Base-by-base conservation (phyloP, 2,329 filamentous ascomycete genomes). In the Fusarium sp. region DNA sequence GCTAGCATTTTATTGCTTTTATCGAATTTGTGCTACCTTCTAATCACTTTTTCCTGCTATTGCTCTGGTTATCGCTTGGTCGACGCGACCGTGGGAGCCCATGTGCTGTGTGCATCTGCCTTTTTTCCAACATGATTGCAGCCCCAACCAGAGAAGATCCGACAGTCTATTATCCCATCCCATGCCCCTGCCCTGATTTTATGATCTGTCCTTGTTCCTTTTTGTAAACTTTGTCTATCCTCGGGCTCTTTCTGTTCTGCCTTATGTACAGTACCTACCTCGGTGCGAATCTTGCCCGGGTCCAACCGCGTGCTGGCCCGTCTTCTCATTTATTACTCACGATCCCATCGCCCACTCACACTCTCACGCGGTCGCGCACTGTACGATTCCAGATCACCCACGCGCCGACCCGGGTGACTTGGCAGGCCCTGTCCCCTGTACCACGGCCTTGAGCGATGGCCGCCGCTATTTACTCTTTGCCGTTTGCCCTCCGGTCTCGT, bases 331-430 rank as follows among this genome's bases (percentile, higher is more conserved):
- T 68, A 62, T 68, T 51, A 44, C 64, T 70, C 68, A 70, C 71
- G 60, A 68, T 73, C 62, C 65, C 60, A 58, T 59, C 69, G 56
- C 62, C 67, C 65, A 61, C 60, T 57, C 70, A 69, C 57, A 58
- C 60, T 54, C 40, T 59, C 57, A 55, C 42, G 31, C 53, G 53
- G 59, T 72, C 58, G 61, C 67, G 67, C 69, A 70, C 64, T 71
- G 68, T 71, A 64, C 68, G 68, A 69, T 72, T 69, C 68, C 64
- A 70, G 57, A 71, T 74, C 69, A 64, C 60, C 62, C 70, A 73
- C 73, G 62, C 69, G 62, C 71, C 66, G 65, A 61, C 60, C 62
- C 62, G 58, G 64, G 58, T 71, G 71, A 73, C 67, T 68, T 74
- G 68, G 71, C 65, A 69, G 57, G 58, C 67, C 63, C 61, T 74